phyloP scores from a whole-genome alignment of 345 rosid genomes.

The Conringia planisiliqua region DNA sequence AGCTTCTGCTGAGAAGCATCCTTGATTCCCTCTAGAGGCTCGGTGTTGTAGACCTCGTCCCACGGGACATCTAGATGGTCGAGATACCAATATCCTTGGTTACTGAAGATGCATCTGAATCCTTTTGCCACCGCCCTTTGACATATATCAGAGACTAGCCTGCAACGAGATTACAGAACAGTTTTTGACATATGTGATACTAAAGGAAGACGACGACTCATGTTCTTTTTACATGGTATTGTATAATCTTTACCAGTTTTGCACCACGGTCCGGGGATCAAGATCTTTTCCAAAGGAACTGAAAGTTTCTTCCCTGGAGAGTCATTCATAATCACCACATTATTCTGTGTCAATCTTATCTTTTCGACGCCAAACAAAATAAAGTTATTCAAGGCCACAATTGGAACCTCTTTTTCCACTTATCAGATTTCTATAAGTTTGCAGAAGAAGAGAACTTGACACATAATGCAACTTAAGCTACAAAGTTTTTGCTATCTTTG shows the following conservation, averaged over 20 bases:
- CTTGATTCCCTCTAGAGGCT: conserved; percentile 74
- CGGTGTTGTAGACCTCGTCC: conserved; percentile 64
- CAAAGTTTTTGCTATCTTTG: background rate
- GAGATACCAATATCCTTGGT: conserved; percentile 89
- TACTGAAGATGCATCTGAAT: conserved; percentile 83
- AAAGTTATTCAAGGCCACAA: background rate
- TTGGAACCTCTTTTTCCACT: background rate
- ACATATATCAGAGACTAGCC: conserved; percentile 88
- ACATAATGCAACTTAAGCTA: background rate
- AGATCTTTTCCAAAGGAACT: conserved; percentile 60
- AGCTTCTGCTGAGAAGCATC: conserved; percentile 58
- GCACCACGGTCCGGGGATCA: conserved; percentile 76
- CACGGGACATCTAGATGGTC: conserved; percentile 89
- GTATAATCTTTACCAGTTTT: conserved; percentile 65
- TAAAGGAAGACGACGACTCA: background rate
- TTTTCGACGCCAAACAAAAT: background rate
- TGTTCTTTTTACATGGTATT: background rate
- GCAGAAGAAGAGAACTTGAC: background rate
- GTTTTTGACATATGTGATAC: background rate
- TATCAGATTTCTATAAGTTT: background rate
- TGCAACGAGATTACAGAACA: conserved; percentile 22
- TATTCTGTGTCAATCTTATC: background rate
- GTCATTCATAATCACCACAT: conserved; percentile 12
- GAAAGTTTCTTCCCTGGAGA: conserved; percentile 83
- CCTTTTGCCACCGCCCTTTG: conserved; percentile 83